Conservation (phyloP, 73 alveolate species). For the Tetrahymena malaccensis region DNA sequence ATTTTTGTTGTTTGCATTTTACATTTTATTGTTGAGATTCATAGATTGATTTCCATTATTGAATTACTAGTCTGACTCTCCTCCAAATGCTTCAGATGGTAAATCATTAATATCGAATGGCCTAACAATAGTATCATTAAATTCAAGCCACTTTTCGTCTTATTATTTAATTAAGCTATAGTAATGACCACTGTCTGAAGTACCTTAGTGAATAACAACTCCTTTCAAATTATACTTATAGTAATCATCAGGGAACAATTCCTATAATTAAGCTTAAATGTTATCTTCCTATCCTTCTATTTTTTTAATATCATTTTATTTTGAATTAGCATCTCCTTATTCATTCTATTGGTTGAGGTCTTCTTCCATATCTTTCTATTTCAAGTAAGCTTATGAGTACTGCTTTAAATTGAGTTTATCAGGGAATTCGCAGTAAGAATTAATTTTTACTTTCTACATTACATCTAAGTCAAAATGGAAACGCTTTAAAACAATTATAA, state of each 20-base stretch:
- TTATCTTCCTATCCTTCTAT: conserved; percentile 19
- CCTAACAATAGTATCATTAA: conserved; percentile 50
- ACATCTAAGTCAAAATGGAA: conserved; percentile 80
- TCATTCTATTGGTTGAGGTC: neutral
- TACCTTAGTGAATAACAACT: conserved; percentile 88
- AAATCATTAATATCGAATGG: conserved; percentile 69
- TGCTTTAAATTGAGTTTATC: conserved; percentile 69
- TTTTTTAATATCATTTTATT: neutral
- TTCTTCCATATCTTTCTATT: conserved; percentile 41
- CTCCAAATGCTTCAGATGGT: conserved; percentile 89
- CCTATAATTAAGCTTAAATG: neutral
- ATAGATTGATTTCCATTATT: neutral
- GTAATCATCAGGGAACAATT: conserved; percentile 61
- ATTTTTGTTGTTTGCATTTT: conserved; percentile 61
- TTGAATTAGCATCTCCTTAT: conserved; percentile 12
- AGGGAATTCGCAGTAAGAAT: conserved; percentile 96
- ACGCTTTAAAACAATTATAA: conserved; percentile 75
- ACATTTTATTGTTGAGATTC: neutral
- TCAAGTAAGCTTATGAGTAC: conserved; percentile 75
- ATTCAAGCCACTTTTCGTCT: conserved; percentile 44
- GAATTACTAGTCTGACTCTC: conserved; percentile 46
- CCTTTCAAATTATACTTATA: conserved; percentile 80
- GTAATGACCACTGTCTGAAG: conserved; percentile 94
- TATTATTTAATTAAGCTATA: conserved; percentile 60
- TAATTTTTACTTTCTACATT: conserved; percentile 80